Percentiles rank a stretch among this genome's conserved stretches.
These are phyloP conservation scores for Spathaspora sp. DNA, from an alignment of 1,139 yeast genomes.

Conservation along the genomic window DNA sequence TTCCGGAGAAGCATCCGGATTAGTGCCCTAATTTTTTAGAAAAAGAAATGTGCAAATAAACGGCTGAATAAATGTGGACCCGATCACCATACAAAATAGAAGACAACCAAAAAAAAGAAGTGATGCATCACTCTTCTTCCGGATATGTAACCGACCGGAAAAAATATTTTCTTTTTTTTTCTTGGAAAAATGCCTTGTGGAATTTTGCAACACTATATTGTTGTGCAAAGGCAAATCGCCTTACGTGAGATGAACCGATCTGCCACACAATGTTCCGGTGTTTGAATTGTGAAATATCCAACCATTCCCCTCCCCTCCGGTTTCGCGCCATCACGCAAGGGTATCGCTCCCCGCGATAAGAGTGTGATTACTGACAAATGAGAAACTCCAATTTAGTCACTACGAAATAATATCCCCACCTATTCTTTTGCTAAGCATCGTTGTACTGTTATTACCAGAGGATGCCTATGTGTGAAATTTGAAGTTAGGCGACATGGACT, in stretches of 20 bases:
- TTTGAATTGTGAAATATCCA: background rate
- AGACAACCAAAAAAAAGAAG: too few relatives aligned
- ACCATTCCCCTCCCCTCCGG: background rate
- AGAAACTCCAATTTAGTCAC: background rate
- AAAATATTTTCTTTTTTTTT: background rate
- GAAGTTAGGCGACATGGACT: too few relatives aligned
- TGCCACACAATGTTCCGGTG: background rate
- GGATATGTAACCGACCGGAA: conserved; percentile 1
- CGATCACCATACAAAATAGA: background rate
- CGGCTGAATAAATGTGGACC: background rate
- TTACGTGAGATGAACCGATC: background rate
- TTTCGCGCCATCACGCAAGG: background rate
- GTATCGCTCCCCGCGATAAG: background rate
- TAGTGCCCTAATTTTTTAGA: background rate
- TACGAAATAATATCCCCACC: background rate
- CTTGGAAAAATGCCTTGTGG: background rate
- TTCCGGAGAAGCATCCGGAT: background rate
- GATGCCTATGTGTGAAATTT: too few relatives aligned
- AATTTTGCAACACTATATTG: conserved; percentile 1
- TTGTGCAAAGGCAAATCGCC: background rate
- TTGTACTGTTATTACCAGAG: too few relatives aligned
- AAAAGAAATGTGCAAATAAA: background rate
- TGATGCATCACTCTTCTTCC: background rate
- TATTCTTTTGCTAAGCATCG: background rate
- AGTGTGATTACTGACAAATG: background rate